Percentiles rank a stretch among this genome's conserved stretches.
Evolutionary conservation across 2,329 filamentous ascomycete species (phyloP).

Genomic region (Cercospora citrullina): DNA sequence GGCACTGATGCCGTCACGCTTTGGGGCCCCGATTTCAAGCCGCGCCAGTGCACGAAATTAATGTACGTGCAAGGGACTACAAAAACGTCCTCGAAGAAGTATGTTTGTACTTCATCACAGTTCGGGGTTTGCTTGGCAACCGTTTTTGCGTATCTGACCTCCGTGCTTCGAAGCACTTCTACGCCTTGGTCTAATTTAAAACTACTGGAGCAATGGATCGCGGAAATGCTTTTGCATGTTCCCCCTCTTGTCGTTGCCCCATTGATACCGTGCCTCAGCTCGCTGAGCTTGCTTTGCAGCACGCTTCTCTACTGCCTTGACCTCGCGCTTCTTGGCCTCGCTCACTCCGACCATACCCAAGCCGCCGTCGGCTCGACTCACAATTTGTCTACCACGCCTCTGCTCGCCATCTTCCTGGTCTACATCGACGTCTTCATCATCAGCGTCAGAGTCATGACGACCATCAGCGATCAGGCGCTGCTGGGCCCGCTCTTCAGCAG

Average conservation of each 20-base stretch:
- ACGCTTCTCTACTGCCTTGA: constrained; percentile 66
- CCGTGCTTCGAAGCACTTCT: not conserved
- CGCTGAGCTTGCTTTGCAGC: constrained; percentile 64
- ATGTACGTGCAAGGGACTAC: not conserved
- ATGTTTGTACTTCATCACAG: not conserved
- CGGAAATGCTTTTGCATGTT: constrained; percentile 79
- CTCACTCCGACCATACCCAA: constrained; percentile 75
- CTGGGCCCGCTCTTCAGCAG: constrained; percentile 71
- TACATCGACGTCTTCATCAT: constrained; percentile 45
- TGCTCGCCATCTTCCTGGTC: constrained; percentile 29
- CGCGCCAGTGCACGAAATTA: not conserved
- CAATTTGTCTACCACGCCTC: constrained; percentile 43
- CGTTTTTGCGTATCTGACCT: not conserved
- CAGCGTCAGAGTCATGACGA: constrained; percentile 49
- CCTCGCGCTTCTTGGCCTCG: constrained; percentile 71
- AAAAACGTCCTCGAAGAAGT: not conserved
- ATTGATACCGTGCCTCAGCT: constrained; percentile 57
- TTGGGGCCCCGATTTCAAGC: not conserved
- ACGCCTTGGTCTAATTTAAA: not conserved
- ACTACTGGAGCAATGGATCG: constrained; percentile 50
- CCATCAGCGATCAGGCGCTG: constrained; percentile 60
- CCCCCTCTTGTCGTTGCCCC: constrained; percentile 67
- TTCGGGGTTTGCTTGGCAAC: not conserved
- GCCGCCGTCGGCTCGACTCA: constrained; percentile 70
- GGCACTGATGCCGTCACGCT: not conserved